Percentiles rank a stretch among this genome's conserved stretches.
Evolutionary conservation across 331 rosid species (phyloP).

Genomic region (Arachis monticola): DNA sequence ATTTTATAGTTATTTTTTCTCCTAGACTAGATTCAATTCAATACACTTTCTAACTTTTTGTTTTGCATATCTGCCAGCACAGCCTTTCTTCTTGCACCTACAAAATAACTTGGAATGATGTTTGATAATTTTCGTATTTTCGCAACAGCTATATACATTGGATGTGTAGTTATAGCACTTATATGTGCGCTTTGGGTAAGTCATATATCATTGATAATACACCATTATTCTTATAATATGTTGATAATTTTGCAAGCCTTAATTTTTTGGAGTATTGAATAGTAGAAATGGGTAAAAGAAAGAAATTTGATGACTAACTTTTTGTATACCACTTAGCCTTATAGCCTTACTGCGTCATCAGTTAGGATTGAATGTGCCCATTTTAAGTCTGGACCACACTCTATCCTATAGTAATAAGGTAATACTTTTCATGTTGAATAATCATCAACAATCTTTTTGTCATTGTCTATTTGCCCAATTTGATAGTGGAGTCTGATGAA

Average conservation of each 20-base stretch:
- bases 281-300: conserved; percentile 2
- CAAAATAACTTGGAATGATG: conserved; percentile 78
- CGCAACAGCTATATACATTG: conserved; percentile 88
- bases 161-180: conserved; percentile 83
- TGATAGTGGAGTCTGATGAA: background rate
- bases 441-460: too few species aligned
- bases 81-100: conserved; percentile 85
- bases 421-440: too few species aligned
- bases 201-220: conserved; percentile 31
- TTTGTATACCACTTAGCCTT: too few species aligned
- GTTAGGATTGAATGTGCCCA: too few species aligned
- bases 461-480: background rate
- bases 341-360: too few species aligned
- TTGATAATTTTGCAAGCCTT: conserved; percentile 1
- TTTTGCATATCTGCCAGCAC: conserved; percentile 76
- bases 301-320: too few species aligned
- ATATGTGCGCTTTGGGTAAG: conserved; percentile 90
- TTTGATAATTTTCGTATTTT: conserved; percentile 75
- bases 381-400: too few species aligned
- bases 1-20: conserved; percentile 38
- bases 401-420: background rate
- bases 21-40: conserved; percentile 12
- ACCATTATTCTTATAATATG: background rate
- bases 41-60: conserved; percentile 36
- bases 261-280: background rate